Percentiles rank a stretch among this genome's conserved stretches.
These are phyloP conservation scores for Alternaria postmessia DNA, from an alignment of 2,329 filamentous ascomycete genomes.

Conservation along the genomic window DNA sequence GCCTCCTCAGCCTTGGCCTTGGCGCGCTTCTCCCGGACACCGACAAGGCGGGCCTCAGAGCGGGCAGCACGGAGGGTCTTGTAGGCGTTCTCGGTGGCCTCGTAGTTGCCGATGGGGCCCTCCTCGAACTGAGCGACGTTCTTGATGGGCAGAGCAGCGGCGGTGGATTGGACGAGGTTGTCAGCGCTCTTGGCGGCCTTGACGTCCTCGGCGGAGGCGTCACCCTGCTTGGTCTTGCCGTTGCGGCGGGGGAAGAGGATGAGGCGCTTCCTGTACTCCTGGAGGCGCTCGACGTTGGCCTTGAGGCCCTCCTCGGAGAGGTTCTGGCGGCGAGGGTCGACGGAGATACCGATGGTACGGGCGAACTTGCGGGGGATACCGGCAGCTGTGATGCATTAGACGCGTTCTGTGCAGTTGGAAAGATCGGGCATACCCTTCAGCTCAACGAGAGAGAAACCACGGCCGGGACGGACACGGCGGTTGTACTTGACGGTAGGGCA, in stretches of 20 bases:
- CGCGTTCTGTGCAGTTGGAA: background rate
- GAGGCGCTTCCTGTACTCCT: conserved; percentile 95
- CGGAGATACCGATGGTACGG: conserved; percentile 94
- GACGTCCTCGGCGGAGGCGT: conserved; percentile 84
- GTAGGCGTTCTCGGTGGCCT: conserved; percentile 86
- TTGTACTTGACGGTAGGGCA: conserved; percentile 80
- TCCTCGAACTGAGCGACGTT: conserved; percentile 77
- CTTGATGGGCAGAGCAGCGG: conserved; percentile 74
- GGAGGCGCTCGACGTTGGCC: conserved; percentile 95
- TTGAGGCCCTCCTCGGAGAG: conserved; percentile 93
- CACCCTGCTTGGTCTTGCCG: conserved; percentile 90
- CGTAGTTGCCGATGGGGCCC: conserved; percentile 74
- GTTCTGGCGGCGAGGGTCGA: conserved; percentile 96
- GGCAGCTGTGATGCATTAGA: conserved; percentile 72
- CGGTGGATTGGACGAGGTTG: conserved; percentile 62
- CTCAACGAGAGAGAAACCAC: conserved; percentile 97
- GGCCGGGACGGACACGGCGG: conserved; percentile 93
- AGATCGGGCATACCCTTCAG: conserved; percentile 78
- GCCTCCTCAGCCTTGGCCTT: conserved; percentile 87
- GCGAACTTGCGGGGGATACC: conserved; percentile 94
- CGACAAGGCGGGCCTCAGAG: conserved; percentile 80
- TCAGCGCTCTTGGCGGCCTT: conserved; percentile 69
- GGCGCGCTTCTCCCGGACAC: conserved; percentile 90
- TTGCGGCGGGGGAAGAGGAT: conserved; percentile 97
- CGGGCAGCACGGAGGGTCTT: conserved; percentile 83